Evolutionary conservation across 2,329 filamentous ascomycete genomes (phyloP).

Genomic region (Fusarium nisikadoi): DNA sequence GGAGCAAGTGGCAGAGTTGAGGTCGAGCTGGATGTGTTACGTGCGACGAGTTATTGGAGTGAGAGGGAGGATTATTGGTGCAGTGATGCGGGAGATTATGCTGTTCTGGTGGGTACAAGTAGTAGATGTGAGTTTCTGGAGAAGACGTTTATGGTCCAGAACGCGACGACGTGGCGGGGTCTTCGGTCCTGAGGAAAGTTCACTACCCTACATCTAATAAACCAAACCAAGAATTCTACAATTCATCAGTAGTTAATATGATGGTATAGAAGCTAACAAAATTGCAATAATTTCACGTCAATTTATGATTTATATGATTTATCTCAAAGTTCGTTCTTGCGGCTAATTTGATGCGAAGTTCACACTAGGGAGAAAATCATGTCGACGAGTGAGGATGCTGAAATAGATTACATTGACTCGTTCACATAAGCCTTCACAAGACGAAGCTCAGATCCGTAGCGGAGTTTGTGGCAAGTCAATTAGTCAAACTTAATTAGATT

Average conservation of each 20-base stretch:
- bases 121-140: background rate
- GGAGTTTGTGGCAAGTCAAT: accelerated
- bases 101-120: background rate
- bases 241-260: too few species aligned
- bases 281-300: too few species aligned
- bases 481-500: accelerated
- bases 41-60: background rate
- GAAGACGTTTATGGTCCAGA: background rate
- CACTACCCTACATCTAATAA: background rate
- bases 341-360: too few species aligned
- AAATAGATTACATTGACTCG: too few species aligned
- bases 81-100: background rate
- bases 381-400: too few species aligned
- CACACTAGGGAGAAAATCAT: too few species aligned
- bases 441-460: too few species aligned
- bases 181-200: background rate
- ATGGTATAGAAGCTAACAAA: too few species aligned
- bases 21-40: background rate
- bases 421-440: too few species aligned
- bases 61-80: background rate
- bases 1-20: accelerated
- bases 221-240: too few species aligned
- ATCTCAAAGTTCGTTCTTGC: too few species aligned
- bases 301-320: too few species aligned
- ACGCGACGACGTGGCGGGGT: background rate